Base-by-base conservation (phyloP, 768 basidiomycete genomes). In the Boletellus ananas region DNA sequence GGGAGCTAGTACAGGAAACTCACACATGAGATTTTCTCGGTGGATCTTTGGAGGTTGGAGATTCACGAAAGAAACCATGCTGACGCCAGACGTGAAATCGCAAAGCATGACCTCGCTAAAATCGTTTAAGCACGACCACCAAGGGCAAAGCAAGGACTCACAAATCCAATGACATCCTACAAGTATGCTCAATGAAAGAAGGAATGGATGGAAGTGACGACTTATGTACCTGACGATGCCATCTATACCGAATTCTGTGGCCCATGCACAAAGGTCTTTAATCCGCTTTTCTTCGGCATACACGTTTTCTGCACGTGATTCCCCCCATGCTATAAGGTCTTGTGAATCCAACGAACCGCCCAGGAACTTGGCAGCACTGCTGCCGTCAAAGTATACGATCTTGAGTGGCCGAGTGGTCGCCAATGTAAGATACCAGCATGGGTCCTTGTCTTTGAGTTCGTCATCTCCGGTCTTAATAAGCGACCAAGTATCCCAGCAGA, bases 161-260 rank as follows among this genome's bases (percentile, higher is more conserved):
- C 75, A 79, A 77, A 54, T 74, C 68, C 67, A 73, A 70, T 68
- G 75, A 72, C 76, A 77, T 77, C 50, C 73, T 76, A 37, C 21
- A 6, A 43, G 4, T 12, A 1, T 51, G 73, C 71, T 23, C 23
- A 39, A n/a, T 7, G 10, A 6, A 37, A 34, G 66, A 62, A 16
- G 12, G 6, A 6, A 14, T 40, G 17, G 20, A 13, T 2, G 4
- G n/a, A 13, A 9, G 17, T 31, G 13, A 20, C 3, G 20, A 49
- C 9, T 35, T 35, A n/a, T 31, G 33, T 35, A 50, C 65, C 68
- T 62, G 18, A 71, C 61, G 34, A 69, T 68, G 1, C 67, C 71
- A 39, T 70, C 70, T 14, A 72, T 21, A 3, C 62, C 65, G 12
- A 64, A 51, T 12, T 52, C 45, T 37, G 54, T 57, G 1, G 64